Base-by-base conservation (phyloP, 2,329 filamentous ascomycete species). In the Pyrenochaeta sp. region DNA sequence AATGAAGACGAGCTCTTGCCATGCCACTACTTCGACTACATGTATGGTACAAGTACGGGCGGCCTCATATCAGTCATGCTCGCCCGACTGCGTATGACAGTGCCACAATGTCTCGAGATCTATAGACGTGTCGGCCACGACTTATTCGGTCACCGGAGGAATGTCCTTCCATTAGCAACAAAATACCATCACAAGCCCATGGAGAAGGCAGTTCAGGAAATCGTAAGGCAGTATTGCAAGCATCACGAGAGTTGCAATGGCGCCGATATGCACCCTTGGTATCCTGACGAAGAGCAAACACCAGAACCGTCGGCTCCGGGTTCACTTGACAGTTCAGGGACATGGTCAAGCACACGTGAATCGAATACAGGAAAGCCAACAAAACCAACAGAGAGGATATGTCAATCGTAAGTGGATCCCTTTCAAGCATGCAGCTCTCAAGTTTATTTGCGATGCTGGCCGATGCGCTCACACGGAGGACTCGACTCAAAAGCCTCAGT, bases 21-120 rank as follows among this genome's bases (percentile, higher is more conserved):
- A 51, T 82, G 79, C 52, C 78, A 83, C 56, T 83, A 82, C 64
- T 83, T 83, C 66, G 81, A 83, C 57, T 80, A 81, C 68, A 82
- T 83, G 73, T 82, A 81, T 49, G 81, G 81, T 18, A 83, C 81
- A 4, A 80, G 77, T 33, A 83, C 80, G 0, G 81, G 81, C n/a
- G 81, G 81, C 12, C 68, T 82, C 33, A 82, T 82, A 51, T 78
- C 80, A 1, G 81, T 80, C 1, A 80, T 82, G 72, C 75, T 82
- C 2, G 80, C 78, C 0, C 71, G 80, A 12, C 66, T 82, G 39
- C 79, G 80, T 4, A 82, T 82, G 80, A 79, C 76, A 1, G 77
- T 81, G 3, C 73, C 75, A 1, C 78, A 82, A 58, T 81, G 77
- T 35, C 66, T 82, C 21, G 77, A 80, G 18, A 73, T 81, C 32